Conservation (phyloP, 805 yeast genomes). For the Candida verbasci region DNA sequence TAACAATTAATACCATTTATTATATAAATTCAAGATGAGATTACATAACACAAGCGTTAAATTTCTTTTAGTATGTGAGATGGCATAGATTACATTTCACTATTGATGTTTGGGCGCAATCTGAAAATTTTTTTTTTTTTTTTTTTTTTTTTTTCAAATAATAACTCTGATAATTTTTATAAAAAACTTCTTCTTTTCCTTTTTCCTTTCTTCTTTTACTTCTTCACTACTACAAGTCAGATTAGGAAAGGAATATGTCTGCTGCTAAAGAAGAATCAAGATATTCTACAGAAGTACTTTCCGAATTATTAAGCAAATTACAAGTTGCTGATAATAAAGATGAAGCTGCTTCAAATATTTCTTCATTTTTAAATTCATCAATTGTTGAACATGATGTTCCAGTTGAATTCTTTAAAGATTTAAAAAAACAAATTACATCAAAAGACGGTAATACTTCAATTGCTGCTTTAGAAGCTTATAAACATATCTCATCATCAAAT, state of each 20-base stretch:
- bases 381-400: constrained; percentile 99
- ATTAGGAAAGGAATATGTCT: constrained; percentile 44
- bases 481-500: constrained; percentile 77
- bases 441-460: constrained; percentile 61
- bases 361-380: constrained; percentile 92
- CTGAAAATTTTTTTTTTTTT: constrained; percentile 3
- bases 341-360: constrained; percentile 82
- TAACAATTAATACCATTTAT: no score
- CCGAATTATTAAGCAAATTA: constrained; percentile 89
- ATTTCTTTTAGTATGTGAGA: background rate
- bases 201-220: constrained; percentile 10
- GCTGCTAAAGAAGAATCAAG: constrained; percentile 57
- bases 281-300: constrained; percentile 74
- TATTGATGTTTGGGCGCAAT: constrained; percentile 3
- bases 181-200: constrained; percentile 4
- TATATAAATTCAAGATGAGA: no score
- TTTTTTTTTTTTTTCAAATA: constrained; percentile 1
- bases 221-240: constrained; percentile 14
- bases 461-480: constrained; percentile 79
- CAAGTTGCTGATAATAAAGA: constrained; percentile 88
- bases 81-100: background rate
- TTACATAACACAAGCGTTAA: no score
- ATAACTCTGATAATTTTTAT: background rate
- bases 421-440: constrained; percentile 77
- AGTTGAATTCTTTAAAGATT: constrained; percentile 73